Base-by-base conservation (phyloP, 495 filamentous ascomycete genomes). In the Aspergillus funiculosus region DNA sequence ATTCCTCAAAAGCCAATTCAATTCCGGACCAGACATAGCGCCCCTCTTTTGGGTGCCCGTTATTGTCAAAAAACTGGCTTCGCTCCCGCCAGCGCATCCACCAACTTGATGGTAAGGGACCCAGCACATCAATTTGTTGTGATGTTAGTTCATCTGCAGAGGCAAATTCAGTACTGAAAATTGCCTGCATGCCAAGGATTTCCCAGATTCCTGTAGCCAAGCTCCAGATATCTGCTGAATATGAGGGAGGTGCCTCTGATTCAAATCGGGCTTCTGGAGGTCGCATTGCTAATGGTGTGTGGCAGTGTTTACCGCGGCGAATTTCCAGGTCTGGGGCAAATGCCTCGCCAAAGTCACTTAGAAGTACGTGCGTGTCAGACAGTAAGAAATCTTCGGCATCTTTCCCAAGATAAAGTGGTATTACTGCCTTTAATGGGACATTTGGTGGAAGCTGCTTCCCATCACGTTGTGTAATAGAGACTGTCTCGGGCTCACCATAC, bases 171-270 rank as follows among this genome's bases (percentile, higher is more conserved):
- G 20, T 56, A 50, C 53, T 62, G 27, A 67, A 63, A 10, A 64
- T 56, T 0, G 63, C 32, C 38, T 61, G 58, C 58, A 68, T 64
- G 11, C 60, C 60, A 1, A 66, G 25, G 28, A 71, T 67, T 28
- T 68, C 64, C 63, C 62, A 68, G 20, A 65, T 64, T 17, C 57
- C 37, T 3, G 46, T 53, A 17, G 59, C 63, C 6, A 69, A 37
- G 43, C 66, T 66, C 63, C 58, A 69, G 18, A 69, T 64, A 38
- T 69, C 66, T 9, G 58, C 36, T 4, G 66, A 32, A 51, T 57
- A 68, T 19, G 46, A 20, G 5, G 64, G 58, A 4, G 61, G 58
- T 0, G 34, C 13, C 11, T 60, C 20, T 1, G 61, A 36, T 49
- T 64, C 50, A 28, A 69, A 64, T 26, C 36, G 35, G 25, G 59